Conservation (phyloP, 805 yeast genomes). For the Candida cerambycidarum region DNA sequence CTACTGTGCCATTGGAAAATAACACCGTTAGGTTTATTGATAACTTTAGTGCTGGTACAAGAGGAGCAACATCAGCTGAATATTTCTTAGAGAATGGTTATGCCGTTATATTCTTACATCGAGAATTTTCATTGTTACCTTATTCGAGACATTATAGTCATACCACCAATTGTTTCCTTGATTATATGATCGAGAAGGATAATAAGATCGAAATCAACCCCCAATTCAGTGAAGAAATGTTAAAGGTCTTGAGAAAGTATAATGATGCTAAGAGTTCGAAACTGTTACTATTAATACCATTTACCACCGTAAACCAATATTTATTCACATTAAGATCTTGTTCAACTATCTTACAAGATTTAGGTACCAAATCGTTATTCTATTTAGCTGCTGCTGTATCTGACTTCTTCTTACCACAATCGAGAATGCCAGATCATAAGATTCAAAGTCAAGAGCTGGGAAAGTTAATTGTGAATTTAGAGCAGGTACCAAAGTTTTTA, state of each 20-base stretch:
- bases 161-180: slow-evolving; percentile 80
- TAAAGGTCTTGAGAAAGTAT: slow-evolving; percentile 56
- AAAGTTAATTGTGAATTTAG: slow-evolving; percentile 78
- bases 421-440: slow-evolving; percentile 88
- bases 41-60: slow-evolving; percentile 95
- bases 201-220: slow-evolving; percentile 62
- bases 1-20: slow-evolving; percentile 95
- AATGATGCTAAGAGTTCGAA: slow-evolving; percentile 48
- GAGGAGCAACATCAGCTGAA: slow-evolving; percentile 97
- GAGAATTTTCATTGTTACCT: slow-evolving; percentile 90
- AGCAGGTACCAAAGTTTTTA: slow-evolving; percentile 94
- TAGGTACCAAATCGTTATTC: slow-evolving; percentile 64
- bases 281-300: slow-evolving; percentile 71
- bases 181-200: slow-evolving; percentile 64
- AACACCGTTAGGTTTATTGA: slow-evolving; percentile 96
- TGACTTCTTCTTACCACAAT: slow-evolving; percentile 88
- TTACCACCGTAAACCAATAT: slow-evolving; percentile 93
- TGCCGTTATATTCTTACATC: slow-evolving; percentile 87
- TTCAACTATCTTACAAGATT: slow-evolving; percentile 55
- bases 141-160: slow-evolving; percentile 89
- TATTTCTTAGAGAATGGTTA: slow-evolving; percentile 82
- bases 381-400: slow-evolving; percentile 97
- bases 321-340: slow-evolving; percentile 75
- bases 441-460: slow-evolving; percentile 84
- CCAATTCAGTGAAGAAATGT: slow-evolving; percentile 61